phyloP scores from a whole-genome alignment of 192 early-diverging fungal species.

The Coemansia sp. region DNA sequence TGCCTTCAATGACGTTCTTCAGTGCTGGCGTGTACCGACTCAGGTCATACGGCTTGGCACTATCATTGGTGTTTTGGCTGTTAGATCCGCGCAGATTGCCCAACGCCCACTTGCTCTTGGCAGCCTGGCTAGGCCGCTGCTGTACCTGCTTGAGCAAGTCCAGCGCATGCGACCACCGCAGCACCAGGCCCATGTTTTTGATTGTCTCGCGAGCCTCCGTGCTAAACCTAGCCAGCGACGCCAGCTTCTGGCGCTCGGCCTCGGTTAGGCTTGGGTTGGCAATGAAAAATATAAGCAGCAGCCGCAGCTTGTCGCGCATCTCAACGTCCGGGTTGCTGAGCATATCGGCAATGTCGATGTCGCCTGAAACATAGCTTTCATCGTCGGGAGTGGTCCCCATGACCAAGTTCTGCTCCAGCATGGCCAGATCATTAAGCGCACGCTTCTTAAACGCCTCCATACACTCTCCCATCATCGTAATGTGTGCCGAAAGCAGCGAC shows the following conservation, averaged over 20 bases:
- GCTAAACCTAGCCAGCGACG: constrained; percentile 46
- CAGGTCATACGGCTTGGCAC: constrained; percentile 37
- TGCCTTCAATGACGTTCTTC: constrained; percentile 45
- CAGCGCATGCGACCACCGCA: constrained; percentile 51
- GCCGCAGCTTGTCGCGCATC: constrained; percentile 46
- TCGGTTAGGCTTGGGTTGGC: constrained; percentile 47
- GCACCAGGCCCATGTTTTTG: constrained; percentile 48
- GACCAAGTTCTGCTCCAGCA: constrained; percentile 57
- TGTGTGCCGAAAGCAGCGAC: constrained; percentile 51
- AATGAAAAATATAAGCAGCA: constrained; percentile 43
- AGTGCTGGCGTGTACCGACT: constrained; percentile 47
- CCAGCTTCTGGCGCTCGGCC: constrained; percentile 45
- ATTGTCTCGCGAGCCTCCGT: constrained; percentile 46
- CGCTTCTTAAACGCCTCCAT: constrained; percentile 54
- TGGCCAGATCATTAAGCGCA: constrained; percentile 43
- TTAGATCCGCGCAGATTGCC: constrained; percentile 24
- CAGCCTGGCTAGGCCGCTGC: constrained; percentile 28
- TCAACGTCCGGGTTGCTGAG: constrained; percentile 49
- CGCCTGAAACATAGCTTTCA: constrained; percentile 40
- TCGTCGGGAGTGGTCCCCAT: constrained; percentile 54
- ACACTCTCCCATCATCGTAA: constrained; percentile 54
- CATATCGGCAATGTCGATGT: constrained; percentile 47
- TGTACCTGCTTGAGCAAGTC: constrained; percentile 48
- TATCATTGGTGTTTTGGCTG: constrained; percentile 19
- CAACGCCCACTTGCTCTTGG: constrained; percentile 50